phyloP scores from a whole-genome alignment of 495 filamentous ascomycete genomes.

The Penicillium egyptiacum region DNA sequence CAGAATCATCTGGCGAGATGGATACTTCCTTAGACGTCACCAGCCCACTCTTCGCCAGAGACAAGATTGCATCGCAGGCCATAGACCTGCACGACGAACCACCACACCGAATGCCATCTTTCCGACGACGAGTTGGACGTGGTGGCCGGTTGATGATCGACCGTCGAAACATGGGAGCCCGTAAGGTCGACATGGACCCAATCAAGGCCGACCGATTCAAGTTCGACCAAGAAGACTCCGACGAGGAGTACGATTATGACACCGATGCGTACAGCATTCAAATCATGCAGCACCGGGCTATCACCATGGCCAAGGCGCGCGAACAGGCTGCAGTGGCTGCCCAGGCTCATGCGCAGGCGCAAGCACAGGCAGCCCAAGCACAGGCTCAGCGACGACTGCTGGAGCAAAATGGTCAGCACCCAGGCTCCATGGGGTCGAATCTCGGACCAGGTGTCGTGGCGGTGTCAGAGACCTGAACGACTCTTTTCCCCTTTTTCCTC shows the following conservation, averaged over 20 bases:
- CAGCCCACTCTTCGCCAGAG: constrained; percentile 46
- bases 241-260: constrained; percentile 71
- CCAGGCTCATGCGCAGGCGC: constrained; percentile 51
- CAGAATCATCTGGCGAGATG: constrained; percentile 63
- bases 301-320: constrained; percentile 56
- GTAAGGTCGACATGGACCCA: constrained; percentile 52
- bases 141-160: constrained; percentile 81
- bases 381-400: constrained; percentile 42
- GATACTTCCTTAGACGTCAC: constrained; percentile 47
- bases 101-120: constrained; percentile 55
- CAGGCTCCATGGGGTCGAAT: constrained; percentile 18
- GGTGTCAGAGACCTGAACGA: constrained; percentile 40
- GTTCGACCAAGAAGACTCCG: constrained; percentile 67
- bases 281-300: constrained; percentile 70
- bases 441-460: constrained; percentile 34
- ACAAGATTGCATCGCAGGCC: constrained; percentile 47
- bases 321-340: constrained; percentile 47
- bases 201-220: constrained; percentile 72
- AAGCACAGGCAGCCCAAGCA: constrained; percentile 42
- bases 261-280: constrained; percentile 69
- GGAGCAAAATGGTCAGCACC: constrained; percentile 41
- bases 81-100: constrained; percentile 51
- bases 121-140: constrained; percentile 70
- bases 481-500: constrained; percentile 21
- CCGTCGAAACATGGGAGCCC: constrained; percentile 55